phyloP scores from a whole-genome alignment of 2,329 filamentous ascomycete species.

The Hirsutella thompsonii region DNA sequence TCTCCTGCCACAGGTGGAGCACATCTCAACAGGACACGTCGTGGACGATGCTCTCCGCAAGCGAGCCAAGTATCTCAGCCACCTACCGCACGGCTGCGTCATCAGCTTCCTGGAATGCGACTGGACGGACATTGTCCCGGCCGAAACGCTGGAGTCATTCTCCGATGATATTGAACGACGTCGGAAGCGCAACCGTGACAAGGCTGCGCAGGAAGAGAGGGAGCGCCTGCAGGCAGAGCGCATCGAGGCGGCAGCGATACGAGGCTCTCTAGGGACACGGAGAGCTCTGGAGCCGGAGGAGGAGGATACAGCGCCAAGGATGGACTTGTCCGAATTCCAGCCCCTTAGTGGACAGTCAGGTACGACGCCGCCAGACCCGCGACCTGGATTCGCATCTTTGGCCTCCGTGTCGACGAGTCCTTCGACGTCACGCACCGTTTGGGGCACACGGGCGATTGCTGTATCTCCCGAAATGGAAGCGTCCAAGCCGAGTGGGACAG shows the following conservation, averaged over 20 bases:
- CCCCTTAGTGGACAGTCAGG: conserved; percentile 40
- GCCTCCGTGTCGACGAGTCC: conserved; percentile 75
- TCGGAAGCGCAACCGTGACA: conserved; percentile 67
- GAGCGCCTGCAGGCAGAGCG: conserved; percentile 73
- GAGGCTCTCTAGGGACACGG: conserved; percentile 30
- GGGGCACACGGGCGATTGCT: conserved; percentile 70
- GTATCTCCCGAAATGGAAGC: conserved; percentile 41
- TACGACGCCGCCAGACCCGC: conserved; percentile 41
- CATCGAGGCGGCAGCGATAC: conserved; percentile 58
- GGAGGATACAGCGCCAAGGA: conserved; percentile 21
- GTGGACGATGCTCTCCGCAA: conserved; percentile 77
- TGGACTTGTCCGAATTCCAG: conserved; percentile 51
- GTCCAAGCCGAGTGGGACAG: conserved; percentile 16
- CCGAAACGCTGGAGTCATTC: conserved; percentile 64
- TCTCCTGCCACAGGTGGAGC: conserved; percentile 75
- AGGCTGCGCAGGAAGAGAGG: conserved; percentile 75
- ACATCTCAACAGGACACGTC: conserved; percentile 76
- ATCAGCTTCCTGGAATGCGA: conserved; percentile 88
- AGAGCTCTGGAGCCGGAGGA: conserved; percentile 24
- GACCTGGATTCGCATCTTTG: conserved; percentile 52
- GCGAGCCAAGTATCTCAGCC: conserved; percentile 73
- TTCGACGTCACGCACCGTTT: conserved; percentile 65
- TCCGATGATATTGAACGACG: conserved; percentile 63
- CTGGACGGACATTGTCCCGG: conserved; percentile 78
- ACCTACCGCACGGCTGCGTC: conserved; percentile 82